Percentiles rank a stretch among this genome's conserved stretches.
Evolutionary conservation across 345 rosid genomes (phyloP).

Genomic region (Camelina neglecta): DNA sequence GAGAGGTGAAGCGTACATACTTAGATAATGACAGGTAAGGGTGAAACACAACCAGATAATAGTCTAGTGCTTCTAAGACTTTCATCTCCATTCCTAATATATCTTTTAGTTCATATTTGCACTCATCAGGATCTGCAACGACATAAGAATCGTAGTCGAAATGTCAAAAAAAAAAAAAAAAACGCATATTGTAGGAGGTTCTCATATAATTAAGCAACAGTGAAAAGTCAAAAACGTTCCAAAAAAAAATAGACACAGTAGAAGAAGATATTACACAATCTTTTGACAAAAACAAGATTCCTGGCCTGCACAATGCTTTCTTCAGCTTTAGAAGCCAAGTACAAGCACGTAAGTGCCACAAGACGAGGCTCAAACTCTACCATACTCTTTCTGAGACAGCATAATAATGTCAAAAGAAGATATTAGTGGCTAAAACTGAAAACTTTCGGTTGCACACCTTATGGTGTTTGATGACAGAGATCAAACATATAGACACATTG

Average conservation of each 20-base stretch:
- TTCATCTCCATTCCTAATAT: slow-evolving; percentile 99
- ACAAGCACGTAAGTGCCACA: slow-evolving; percentile 91
- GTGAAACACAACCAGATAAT: slow-evolving; percentile 91
- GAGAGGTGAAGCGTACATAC: slow-evolving; percentile 53
- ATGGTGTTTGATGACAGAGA: neutral
- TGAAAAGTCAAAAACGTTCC: neutral
- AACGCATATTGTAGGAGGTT: slow-evolving; percentile 9
- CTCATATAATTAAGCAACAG: neutral
- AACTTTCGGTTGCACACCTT: neutral
- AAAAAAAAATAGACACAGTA: neutral
- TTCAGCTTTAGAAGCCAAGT: slow-evolving; percentile 96
- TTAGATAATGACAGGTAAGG: slow-evolving; percentile 83
- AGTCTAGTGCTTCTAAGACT: slow-evolving; percentile 89
- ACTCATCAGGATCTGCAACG: slow-evolving; percentile 73
- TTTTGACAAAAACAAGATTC: slow-evolving; percentile 64
- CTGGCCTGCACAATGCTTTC: slow-evolving; percentile 94
- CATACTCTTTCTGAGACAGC: slow-evolving; percentile 73
- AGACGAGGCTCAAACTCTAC: slow-evolving; percentile 91
- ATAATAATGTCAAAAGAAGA: neutral
- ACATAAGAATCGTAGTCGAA: slow-evolving; percentile 34
- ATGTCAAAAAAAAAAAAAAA: neutral
- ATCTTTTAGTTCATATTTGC: slow-evolving; percentile 78
- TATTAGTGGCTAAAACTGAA: neutral
- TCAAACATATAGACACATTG: neutral
- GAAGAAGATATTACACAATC: slow-evolving; percentile 60